A percentile compares a stretch with the other conserved stretches of the same genome.
phyloP scores from a whole-genome alignment of 106 monocot genomes.

The Platanthera zijinensis region DNA sequence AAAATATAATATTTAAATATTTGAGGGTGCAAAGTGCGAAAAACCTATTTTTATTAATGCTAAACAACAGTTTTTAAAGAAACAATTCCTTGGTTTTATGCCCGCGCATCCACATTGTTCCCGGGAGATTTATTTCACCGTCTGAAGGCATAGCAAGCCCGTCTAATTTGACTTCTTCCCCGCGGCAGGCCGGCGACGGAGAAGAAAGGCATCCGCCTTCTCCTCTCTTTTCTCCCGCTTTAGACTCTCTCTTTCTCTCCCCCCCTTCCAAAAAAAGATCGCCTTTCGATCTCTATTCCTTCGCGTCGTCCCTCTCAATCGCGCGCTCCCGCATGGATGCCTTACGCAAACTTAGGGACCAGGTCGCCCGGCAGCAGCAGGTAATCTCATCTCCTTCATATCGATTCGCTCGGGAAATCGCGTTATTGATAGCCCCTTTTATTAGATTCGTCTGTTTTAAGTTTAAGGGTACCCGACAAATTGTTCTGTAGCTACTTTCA shows the following conservation, averaged over 20 bases:
- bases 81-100: no score
- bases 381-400: background rate
- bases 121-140: no score
- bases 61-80: no score
- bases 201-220: no score
- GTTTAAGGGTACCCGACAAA: background rate
- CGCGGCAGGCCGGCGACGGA: no score
- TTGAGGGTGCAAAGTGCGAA: no score
- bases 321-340: background rate
- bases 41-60: no score
- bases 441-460: background rate
- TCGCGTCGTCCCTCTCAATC: background rate
- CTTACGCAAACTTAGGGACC: constrained; percentile 10
- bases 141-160: background rate
- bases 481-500: background rate
- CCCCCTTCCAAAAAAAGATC: background rate
- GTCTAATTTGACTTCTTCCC: background rate
- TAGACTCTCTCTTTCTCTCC: background rate
- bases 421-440: background rate
- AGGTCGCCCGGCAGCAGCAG: constrained; percentile 12
- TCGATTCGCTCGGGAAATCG: background rate
- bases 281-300: background rate
- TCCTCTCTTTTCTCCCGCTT: no score
- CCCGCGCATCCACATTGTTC: no score
- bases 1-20: no score